Evolutionary conservation across 108 stramenopile species (phyloP), one percentile per base, ranked within the genome.

Genomic region (Nitzschia putrida): DNA sequence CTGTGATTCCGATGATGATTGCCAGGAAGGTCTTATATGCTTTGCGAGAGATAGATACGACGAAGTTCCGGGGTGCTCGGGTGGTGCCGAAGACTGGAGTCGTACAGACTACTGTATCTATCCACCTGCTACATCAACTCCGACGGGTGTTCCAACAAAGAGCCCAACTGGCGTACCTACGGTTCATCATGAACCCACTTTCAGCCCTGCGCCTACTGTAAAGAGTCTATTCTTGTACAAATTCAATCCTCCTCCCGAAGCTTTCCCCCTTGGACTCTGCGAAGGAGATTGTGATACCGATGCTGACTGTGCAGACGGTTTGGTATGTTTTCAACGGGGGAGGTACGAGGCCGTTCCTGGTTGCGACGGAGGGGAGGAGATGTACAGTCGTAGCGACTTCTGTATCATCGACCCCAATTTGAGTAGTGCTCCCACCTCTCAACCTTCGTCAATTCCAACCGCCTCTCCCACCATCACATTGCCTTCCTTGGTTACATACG

Each of bases 251-350:
- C 65, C 52, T n/a, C 16, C 65, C 12, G 6, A 4, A 7, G 51
- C 34, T 38, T 67, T 60, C 37, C 87, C 80, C 13, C 74, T 84
- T 53, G 43, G 14, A 0, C 47, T 40, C 11, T 83, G 83, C 59
- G 75, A 83, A 56, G 83, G 83, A 21, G 76, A 83, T 53, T 83
- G 83, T 66, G 72, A 77, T 54, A 41, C 18, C 10, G 75, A 80
- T 23, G 13, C 12, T 13, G 79, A 83, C 39, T 83, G 83, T 45
- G 61, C 23, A 2, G 16, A 21, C 21, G 83, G 76, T 16, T 68
- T 80, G 39, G 21, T 64, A 8, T 86, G 85, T 50, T 79, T 72
- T 39, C 45, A 72, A 23, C 80, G 82, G 52, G 29, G 51, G 21
- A n/a, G 40, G 39, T 12, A 57, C 34, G n/a, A 76, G 53, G 50